Base-by-base conservation (phyloP, 2,329 filamentous ascomycete genomes). In the Gnomoniopsis smithogilvyi region DNA sequence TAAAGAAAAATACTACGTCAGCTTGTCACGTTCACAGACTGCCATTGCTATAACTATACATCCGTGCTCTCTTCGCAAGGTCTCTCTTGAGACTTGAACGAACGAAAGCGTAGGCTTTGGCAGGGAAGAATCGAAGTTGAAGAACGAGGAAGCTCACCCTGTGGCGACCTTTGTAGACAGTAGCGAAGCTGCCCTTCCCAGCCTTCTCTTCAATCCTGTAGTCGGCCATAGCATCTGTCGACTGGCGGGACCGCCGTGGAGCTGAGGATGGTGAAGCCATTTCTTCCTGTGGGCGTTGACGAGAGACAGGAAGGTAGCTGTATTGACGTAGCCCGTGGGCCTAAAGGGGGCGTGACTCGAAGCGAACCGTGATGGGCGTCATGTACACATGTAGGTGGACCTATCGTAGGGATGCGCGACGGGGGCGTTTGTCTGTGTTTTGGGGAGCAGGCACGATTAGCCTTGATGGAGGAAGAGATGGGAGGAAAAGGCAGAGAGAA, bases 171-270 rank as follows among this genome's bases (percentile, higher is more conserved):
- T 90, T 86, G 73, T 95, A 98, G 65, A 99, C 95, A 66, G 92
- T 92, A 65, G 95, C 95, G 79, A 98, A 99, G 78, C 95, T 98
- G 63, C 95, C 95, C 77, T 95, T 95, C 64, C 95, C 95, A 72
- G 98, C 97, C 77, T 97, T 91, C 67, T 90, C 87, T 67, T 92
- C 85, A 69, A 94, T 87, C 68, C 84, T 83, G 75, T 96, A 97
- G 69, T 89, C 86, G 66, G 92, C 91, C 68, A 95, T 73, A 62
- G 69, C 64, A 67, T 72, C 74, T 58, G 77, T 74, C 65, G 68
- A 36, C 38, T 50, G 56, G 36, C 59, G 58, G 14, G 55, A 49
- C 19, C 66, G 65, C 67, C 65, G 64, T 41, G 67, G 66, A 36
- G 67, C 65, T 38, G 64, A 64, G 54, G 66, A 60, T 24, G 65